Percentiles rank a stretch among this genome's conserved stretches.
phyloP scores from a whole-genome alignment of 1,284 basidiomycete genomes.

The Rhizopogon parksii region DNA sequence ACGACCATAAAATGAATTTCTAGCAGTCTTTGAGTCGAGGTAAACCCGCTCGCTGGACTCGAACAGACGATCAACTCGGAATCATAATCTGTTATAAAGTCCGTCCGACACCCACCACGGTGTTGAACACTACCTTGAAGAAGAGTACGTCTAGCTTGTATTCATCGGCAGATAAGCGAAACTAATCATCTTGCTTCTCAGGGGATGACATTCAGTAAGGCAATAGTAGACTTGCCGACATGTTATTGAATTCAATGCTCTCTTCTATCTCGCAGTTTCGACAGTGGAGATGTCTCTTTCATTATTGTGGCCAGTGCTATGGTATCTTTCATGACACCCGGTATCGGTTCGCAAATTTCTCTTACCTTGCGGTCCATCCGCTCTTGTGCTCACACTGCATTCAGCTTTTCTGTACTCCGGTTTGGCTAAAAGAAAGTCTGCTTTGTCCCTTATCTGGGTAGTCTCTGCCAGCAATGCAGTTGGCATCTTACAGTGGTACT shows the following conservation, averaged over 20 bases:
- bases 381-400: constrained; percentile 4
- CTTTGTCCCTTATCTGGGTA: constrained; percentile 63
- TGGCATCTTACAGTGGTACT: constrained; percentile 85
- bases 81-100: no score
- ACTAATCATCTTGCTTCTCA: constrained; percentile 7
- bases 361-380: constrained; percentile 1
- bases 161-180: constrained; percentile 1
- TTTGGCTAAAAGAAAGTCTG: constrained; percentile 72
- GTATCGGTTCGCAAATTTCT: constrained; percentile 45
- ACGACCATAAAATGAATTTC: not conserved
- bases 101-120: not conserved
- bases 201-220: constrained; percentile 24
- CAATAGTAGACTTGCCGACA: not conserved
- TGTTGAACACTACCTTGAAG: not conserved
- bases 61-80: no score
- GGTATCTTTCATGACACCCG: constrained; percentile 77
- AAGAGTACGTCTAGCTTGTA: constrained; percentile 12
- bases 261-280: constrained; percentile 35
- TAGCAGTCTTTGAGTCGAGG: not conserved
- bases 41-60: no score
- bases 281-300: constrained; percentile 70
- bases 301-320: constrained; percentile 75
- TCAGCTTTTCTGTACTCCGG: constrained; percentile 84
- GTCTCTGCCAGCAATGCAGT: constrained; percentile 68
- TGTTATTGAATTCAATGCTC: constrained; percentile 5